Conservation (phyloP, 805 yeast species). For the Pichia insulana region DNA sequence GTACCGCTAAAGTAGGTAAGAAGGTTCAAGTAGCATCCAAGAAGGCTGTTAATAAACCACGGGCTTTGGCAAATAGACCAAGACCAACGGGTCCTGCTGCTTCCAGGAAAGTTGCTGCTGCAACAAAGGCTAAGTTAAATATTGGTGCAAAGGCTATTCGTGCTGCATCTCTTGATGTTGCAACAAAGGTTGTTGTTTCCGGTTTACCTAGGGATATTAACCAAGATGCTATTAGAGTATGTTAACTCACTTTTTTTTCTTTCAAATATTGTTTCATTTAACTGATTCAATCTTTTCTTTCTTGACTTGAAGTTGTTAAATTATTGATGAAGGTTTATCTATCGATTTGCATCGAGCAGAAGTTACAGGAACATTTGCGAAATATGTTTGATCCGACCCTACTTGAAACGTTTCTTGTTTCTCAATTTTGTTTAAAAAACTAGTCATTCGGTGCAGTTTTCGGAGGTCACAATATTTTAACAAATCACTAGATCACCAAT, state of each 20-base stretch:
- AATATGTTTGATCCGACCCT: no score
- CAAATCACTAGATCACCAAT: no score
- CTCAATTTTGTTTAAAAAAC: no score
- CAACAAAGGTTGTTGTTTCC: slow-evolving; percentile 71
- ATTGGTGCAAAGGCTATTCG: neutral
- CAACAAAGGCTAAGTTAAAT: slow-evolving; percentile 3
- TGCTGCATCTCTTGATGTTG: slow-evolving; percentile 31
- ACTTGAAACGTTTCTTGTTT: no score
- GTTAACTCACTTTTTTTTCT: slow-evolving; percentile 6
- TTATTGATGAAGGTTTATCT: neutral
- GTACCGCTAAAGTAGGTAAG: slow-evolving; percentile 17
- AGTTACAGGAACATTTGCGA: no score
- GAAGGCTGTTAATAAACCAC: slow-evolving; percentile 25
- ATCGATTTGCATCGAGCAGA: no score
- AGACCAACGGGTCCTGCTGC: slow-evolving; percentile 22
- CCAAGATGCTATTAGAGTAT: slow-evolving; percentile 35
- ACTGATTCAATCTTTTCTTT: neutral
- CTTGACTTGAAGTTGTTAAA: neutral
- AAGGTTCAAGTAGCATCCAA: slow-evolving; percentile 15
- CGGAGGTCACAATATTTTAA: no score
- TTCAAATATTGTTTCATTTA: neutral
- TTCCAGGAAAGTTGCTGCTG: slow-evolving; percentile 22
- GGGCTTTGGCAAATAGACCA: slow-evolving; percentile 13
- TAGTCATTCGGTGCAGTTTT: no score
- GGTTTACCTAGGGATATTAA: slow-evolving; percentile 70